Evolutionary conservation across 208 protist genomes (phyloP), one percentile per base, ranked within the genome.

Genomic region (Phytomonas francai): DNA sequence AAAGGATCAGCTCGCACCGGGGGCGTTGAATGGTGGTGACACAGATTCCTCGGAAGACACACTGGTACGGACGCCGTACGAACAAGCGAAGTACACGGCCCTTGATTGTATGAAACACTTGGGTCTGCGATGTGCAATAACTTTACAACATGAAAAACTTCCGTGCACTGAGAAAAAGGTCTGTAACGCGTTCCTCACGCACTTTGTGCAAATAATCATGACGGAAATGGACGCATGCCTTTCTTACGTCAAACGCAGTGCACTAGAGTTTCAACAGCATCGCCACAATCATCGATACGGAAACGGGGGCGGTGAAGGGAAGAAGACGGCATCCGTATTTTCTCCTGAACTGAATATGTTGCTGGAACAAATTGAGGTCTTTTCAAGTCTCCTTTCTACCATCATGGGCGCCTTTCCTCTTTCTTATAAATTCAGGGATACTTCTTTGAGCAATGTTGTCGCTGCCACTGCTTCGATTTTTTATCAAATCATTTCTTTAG

Each of bases 31-130:
- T 54, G 19, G 11, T 25, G 61, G 29, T n/a, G 72, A 73, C 32
- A 68, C 78, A 28, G 76, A 77, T 32, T 39, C 56, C 0, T 67
- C 56, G 39, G 71, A 78, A 28, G 33, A 45, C 11, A 51, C 65
- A 1, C 31, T 80, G n/a, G 60, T 72, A 14, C 70, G 45, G 19
- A 82, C 79, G 22, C 32, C 56, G 29, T 28, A 63, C 2, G 83
- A 89, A 56, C 59, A 32, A n/a, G 71, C 73, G 1, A 62, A 76
- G 32, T 69, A 74, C 34, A 67, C 70, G 42, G 74, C 76, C n/a
- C 70, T 83, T 25, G 71, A 66, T 9, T 75, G 71, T 36, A 65
- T 89, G 9, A 83, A 80, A 63, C 66, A 68, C 19, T 67, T 89
- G 28, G 77, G 72, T 51, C 30, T 85, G 56, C 74, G 83, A 68